These are phyloP conservation scores for Bothriochloa decipiens DNA, from an alignment of 176 grass and related monocot genomes.

Conservation along the genomic window DNA sequence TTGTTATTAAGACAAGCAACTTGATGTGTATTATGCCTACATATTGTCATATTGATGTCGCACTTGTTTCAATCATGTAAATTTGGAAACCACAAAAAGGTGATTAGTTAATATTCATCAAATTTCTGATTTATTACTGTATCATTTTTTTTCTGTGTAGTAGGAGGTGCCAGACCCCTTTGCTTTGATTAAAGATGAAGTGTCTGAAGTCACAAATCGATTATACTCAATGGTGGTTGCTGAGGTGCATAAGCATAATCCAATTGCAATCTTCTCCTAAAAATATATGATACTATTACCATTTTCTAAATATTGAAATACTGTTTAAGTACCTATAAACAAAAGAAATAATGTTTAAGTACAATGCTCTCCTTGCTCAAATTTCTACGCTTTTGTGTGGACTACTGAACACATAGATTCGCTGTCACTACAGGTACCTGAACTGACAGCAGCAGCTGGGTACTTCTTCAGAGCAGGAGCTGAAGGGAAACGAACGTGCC, in stretches of 20 bases:
- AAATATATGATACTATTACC: neutral
- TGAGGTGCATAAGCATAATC: constrained; percentile 55
- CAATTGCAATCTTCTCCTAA: neutral
- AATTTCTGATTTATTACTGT: neutral
- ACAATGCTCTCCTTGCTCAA: neutral
- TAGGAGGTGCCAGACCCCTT: constrained; percentile 59
- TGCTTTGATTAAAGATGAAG: constrained; percentile 53
- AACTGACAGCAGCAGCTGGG: constrained; percentile 63
- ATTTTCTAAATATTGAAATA: constrained; percentile 8
- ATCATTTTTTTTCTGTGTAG: constrained; percentile 19
- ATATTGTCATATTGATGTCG: neutral
- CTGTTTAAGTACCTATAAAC: constrained; percentile 10
- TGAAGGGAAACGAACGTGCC: constrained; percentile 71
- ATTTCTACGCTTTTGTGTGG: neutral
- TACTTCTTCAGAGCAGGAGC: constrained; percentile 70
- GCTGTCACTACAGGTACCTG: constrained; percentile 50
- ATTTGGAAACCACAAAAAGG: neutral
- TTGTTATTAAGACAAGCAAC: neutral
- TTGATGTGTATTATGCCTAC: neutral
- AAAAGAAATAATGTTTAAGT: no score
- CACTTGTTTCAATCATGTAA: neutral
- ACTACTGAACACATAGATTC: neutral
- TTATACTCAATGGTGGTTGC: constrained; percentile 53
- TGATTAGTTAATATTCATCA: neutral
- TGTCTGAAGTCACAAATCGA: constrained; percentile 51